A percentile compares a stretch with the other conserved stretches of the same genome.
phyloP scores from a whole-genome alignment of 176 grass and related monocot genomes.

The Hordeum vulgare region DNA sequence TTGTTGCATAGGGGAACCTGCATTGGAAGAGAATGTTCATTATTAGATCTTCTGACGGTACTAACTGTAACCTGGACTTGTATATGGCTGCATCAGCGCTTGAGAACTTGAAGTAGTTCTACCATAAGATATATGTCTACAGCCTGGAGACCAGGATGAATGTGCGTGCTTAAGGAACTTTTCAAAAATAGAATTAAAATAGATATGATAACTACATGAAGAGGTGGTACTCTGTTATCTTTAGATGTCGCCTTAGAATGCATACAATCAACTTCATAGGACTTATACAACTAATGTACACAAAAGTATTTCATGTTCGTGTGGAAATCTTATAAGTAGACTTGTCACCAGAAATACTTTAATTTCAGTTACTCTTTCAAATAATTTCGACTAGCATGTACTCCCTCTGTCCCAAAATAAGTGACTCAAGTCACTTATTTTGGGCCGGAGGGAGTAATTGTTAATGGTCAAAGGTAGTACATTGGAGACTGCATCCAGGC shows the following conservation, averaged over 20 bases:
- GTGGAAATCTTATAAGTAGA: not conserved
- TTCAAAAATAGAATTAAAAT: not conserved
- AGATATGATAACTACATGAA: not conserved
- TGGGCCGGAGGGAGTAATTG: too few relatives aligned
- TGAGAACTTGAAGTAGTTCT: not conserved
- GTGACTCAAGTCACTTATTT: too few relatives aligned
- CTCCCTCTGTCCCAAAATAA: too few relatives aligned
- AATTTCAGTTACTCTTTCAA: not conserved
- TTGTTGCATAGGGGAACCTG: constrained; percentile 15
- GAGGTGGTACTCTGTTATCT: not conserved
- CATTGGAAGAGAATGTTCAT: not conserved
- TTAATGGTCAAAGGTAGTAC: not conserved
- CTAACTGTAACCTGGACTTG: not conserved
- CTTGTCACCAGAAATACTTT: not conserved
- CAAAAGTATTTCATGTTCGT: not conserved
- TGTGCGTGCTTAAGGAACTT: not conserved
- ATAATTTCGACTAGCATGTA: not conserved
- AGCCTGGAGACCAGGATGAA: not conserved
- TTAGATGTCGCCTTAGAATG: not conserved
- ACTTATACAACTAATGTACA: not conserved
- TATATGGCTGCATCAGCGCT: not conserved
- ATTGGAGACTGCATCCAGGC: not conserved
- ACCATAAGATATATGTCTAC: not conserved
- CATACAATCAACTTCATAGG: not conserved
- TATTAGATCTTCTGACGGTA: not conserved